phyloP scores from a whole-genome alignment of 371 early-diverging fungal genomes.

The Syncephalis plumigaleata region DNA sequence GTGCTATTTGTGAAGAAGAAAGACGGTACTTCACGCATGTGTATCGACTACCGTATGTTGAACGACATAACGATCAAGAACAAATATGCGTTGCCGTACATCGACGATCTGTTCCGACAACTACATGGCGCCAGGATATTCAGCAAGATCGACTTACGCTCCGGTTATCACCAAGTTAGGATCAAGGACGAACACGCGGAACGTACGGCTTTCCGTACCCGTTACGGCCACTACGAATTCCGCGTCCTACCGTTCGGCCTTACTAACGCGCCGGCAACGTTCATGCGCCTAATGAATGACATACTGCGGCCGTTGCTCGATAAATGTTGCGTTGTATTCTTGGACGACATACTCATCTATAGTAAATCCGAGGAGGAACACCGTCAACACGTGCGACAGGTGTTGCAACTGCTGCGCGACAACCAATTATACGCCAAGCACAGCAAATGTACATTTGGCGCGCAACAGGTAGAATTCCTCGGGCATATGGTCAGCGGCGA shows the following conservation, averaged over 20 bases:
- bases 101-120: slow-evolving; percentile 7
- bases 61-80: background rate
- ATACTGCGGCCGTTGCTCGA: slow-evolving; percentile 10
- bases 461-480: slow-evolving; percentile 11
- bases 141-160: slow-evolving; percentile 13
- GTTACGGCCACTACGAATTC: slow-evolving; percentile 22
- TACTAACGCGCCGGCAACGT: slow-evolving; percentile 17
- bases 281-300: slow-evolving; percentile 14
- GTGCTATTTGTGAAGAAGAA: slow-evolving; percentile 35
- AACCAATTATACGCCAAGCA: slow-evolving; percentile 14
- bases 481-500: slow-evolving; percentile 15
- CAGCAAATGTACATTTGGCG: slow-evolving; percentile 18
- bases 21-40: slow-evolving; percentile 20
- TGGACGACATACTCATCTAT: too few species aligned
- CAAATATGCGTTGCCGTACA: background rate
- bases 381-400: slow-evolving; percentile 9
- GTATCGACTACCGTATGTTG: slow-evolving; percentile 20
- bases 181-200: slow-evolving; percentile 8
- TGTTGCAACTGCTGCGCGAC: slow-evolving; percentile 15
- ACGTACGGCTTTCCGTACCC: slow-evolving; percentile 29
- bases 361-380: slow-evolving; percentile 12
- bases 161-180: slow-evolving; percentile 19
- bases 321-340: background rate
- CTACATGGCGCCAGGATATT: slow-evolving; percentile 11
- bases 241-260: slow-evolving; percentile 17